Conservation (phyloP, 805 yeast species). For the Zygoascus biomembranicola region DNA sequence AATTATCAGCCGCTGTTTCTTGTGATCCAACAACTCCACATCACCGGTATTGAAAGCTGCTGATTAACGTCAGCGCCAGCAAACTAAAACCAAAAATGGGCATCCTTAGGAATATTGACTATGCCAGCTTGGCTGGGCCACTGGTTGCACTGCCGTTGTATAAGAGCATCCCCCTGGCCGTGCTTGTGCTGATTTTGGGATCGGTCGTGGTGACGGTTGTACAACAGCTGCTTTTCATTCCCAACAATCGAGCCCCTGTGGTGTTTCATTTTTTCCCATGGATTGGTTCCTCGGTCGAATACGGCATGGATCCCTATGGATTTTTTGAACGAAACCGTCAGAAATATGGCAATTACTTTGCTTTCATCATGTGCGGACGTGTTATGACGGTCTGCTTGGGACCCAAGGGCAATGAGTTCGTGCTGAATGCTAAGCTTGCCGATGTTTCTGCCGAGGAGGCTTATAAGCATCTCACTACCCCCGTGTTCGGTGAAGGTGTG, state of each 20-base stretch:
- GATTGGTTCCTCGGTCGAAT: slow-evolving; percentile 83
- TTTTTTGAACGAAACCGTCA: slow-evolving; percentile 72
- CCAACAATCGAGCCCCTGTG: slow-evolving; percentile 72
- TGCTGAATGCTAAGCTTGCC: slow-evolving; percentile 77
- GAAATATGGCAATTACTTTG: slow-evolving; percentile 87
- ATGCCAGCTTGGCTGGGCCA: slow-evolving; percentile 2
- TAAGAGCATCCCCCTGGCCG: slow-evolving; percentile 19
- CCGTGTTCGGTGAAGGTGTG: slow-evolving; percentile 96
- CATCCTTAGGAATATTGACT: slow-evolving; percentile 7
- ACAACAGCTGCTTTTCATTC: slow-evolving; percentile 26
- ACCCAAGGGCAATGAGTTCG: slow-evolving; percentile 96
- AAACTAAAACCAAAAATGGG: slow-evolving; percentile 7
- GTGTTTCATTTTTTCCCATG: slow-evolving; percentile 93
- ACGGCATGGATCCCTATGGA: slow-evolving; percentile 90
- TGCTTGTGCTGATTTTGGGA: slow-evolving; percentile 12
- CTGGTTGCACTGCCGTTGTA: slow-evolving; percentile 14
- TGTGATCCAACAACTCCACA: background rate
- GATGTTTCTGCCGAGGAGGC: slow-evolving; percentile 97
- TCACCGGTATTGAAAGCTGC: background rate
- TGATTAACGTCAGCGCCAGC: background rate
- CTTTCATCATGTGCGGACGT: slow-evolving; percentile 82
- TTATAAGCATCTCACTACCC: slow-evolving; percentile 95
- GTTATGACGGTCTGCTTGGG: slow-evolving; percentile 94
- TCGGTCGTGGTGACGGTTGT: slow-evolving; percentile 25
- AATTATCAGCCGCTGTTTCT: background rate